Percentiles rank a stretch among this genome's conserved stretches.
These are phyloP conservation scores for Rhypophila decipiens DNA, from an alignment of 495 filamentous ascomycete genomes.

Conservation along the genomic window DNA sequence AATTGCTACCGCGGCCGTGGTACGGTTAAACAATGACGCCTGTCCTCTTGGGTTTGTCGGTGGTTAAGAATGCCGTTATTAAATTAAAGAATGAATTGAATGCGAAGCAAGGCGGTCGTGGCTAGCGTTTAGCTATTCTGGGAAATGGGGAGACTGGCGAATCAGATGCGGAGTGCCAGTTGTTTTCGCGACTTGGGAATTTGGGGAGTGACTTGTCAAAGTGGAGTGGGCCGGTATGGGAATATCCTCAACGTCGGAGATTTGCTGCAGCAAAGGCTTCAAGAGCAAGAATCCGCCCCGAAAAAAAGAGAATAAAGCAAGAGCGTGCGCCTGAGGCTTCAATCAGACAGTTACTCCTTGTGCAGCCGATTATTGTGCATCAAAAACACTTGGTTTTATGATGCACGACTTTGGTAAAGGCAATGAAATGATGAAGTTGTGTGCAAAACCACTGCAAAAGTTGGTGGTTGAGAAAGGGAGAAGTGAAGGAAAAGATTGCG, in stretches of 20 bases:
- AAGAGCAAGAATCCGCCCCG: conserved; percentile 6
- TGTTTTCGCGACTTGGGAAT: conserved; percentile 3
- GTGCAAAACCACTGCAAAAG: conserved; percentile 21
- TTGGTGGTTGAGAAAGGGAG: conserved; percentile 44
- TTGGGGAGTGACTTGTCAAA: conserved; percentile 1
- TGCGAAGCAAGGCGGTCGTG: not conserved
- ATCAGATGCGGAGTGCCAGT: not conserved
- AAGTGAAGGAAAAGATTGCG: conserved; percentile 44
- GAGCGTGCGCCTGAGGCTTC: conserved; percentile 9
- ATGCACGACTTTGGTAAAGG: conserved; percentile 26
- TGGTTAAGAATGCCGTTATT: not conserved
- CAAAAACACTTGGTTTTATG: conserved; percentile 15
- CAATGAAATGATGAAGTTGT: conserved; percentile 46
- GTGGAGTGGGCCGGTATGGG: conserved; percentile 19
- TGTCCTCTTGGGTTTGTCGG: not conserved
- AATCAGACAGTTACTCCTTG: conserved; percentile 17
- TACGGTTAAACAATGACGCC: too few relatives aligned
- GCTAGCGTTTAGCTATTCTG: conserved; percentile 1
- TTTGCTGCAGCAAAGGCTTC: conserved; percentile 6
- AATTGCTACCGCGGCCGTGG: too few relatives aligned
- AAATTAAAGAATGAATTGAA: not conserved
- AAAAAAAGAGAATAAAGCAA: conserved; percentile 16
- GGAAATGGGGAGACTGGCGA: not conserved
- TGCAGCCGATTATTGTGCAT: conserved; percentile 23
- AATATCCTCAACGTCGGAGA: conserved; percentile 37